Base-by-base conservation (phyloP, 495 filamentous ascomycete genomes). In the Melanomma pulvis-pyrius region DNA sequence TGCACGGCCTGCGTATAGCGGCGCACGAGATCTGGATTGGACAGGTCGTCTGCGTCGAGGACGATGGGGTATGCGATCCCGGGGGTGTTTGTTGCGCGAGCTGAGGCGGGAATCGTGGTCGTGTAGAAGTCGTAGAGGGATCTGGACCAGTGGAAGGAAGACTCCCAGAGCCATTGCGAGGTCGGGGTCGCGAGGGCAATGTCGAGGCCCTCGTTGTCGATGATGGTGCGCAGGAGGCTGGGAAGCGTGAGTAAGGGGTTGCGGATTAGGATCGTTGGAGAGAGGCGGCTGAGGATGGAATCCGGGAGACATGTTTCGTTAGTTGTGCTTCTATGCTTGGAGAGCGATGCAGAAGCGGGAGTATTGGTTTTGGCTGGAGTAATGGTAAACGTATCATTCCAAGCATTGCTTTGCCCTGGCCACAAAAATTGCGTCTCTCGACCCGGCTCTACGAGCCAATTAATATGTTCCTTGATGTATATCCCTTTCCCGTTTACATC, bases 11-110 rank as follows among this genome's bases (percentile, higher is more conserved):
- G 67, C 47, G 75, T 75, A 36, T 78, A 76, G 30, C 68, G 70
- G 15, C 55, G 34, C 2, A 82, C 71, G 11, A 77, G 60, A 34
- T 68, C 68, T 2, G 75, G 78, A 0, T 71, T 63, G 7, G 71
- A 65, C 28, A 80, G 81, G n/a, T 82, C 81, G 64, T 82, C 73
- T 9, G 81, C 81, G 55, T 82, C 81, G 17, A 82, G 65, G 1
- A 82, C 59, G 8, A 79, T 46, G 1, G 79, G 79, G 59, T 69
- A 68, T 19, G 39, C 2, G 30, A 36, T 15, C n/a, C 49, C 53
- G 1, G 32, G 30, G 19, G 15, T 55, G 21, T 59, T 57, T 8
- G 62, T 44, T 15, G 24, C 17, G 8, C 17, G 32, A 52, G 24
- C 2, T 21, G 19, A 17, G 9, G 19, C 25, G 9, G 48, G 26